A percentile compares a stretch with the other conserved stretches of the same genome.
Evolutionary conservation across 2,329 filamentous ascomycete genomes (phyloP).

Genomic region (Alternaria panax): DNA sequence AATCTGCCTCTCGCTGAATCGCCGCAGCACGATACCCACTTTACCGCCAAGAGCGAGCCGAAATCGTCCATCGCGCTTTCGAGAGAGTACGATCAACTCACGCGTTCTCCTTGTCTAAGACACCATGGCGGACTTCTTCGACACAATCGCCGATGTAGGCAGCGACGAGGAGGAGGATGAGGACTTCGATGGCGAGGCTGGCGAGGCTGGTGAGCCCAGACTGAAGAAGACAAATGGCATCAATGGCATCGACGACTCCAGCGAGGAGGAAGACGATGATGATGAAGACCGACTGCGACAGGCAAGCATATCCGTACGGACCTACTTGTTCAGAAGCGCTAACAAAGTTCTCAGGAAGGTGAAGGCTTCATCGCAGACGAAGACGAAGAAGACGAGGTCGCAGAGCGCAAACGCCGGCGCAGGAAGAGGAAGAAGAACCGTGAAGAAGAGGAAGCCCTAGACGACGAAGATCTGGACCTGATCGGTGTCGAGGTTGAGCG

Average conservation of each 20-base stretch:
- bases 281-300: conserved; percentile 46
- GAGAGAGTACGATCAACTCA: conserved; percentile 22
- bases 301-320: conserved; percentile 28
- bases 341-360: conserved; percentile 67
- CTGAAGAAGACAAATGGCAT: conserved; percentile 39
- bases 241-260: conserved; percentile 48
- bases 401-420: conserved; percentile 65
- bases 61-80: conserved; percentile 16
- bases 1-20: conserved; percentile 23
- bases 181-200: conserved; percentile 42
- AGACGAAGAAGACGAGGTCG: conserved; percentile 75
- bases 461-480: conserved; percentile 94
- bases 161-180: conserved; percentile 56
- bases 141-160: conserved; percentile 85
- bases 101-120: conserved; percentile 38
- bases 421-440: conserved; percentile 78
- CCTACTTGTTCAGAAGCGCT: conserved; percentile 13
- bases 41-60: conserved; percentile 15
- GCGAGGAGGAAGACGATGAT: conserved; percentile 52
- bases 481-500: conserved; percentile 83
- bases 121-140: conserved; percentile 68
- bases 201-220: conserved; percentile 28
- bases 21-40: conserved; percentile 18
- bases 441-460: conserved; percentile 83
- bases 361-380: conserved; percentile 98